A percentile compares a stretch with the other conserved stretches of the same genome.
phyloP scores from a whole-genome alignment of 2,329 filamentous ascomycete species.

The Aspergillus viridinutans region DNA sequence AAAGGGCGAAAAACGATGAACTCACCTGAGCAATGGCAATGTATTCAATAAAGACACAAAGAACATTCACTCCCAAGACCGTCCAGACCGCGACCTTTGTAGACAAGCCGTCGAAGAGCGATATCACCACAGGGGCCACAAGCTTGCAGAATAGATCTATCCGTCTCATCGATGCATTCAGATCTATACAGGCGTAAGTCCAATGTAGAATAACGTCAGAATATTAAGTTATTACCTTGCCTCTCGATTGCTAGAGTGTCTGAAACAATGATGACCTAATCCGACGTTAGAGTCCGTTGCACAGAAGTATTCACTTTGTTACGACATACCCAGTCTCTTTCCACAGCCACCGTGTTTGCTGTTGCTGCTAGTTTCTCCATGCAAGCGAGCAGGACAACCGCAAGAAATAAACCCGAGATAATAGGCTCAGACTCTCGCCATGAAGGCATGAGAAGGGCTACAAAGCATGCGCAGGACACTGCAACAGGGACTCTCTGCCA shows the following conservation, averaged over 20 bases:
- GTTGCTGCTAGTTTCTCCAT: slow-evolving; percentile 64
- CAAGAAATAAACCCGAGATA: slow-evolving; percentile 24
- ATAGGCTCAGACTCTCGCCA: slow-evolving; percentile 1
- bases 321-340: slow-evolving; percentile 59
- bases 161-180: slow-evolving; percentile 54
- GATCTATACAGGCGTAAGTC: slow-evolving; percentile 19
- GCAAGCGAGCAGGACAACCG: slow-evolving; percentile 55
- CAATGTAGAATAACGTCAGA: slow-evolving; percentile 18
- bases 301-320: not conserved
- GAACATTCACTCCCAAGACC: slow-evolving; percentile 44
- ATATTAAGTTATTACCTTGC: slow-evolving; percentile 31
- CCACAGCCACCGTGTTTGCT: slow-evolving; percentile 64
- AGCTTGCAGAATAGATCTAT: slow-evolving; percentile 58
- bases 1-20: not conserved
- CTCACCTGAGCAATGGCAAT: slow-evolving; percentile 35
- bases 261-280: slow-evolving; percentile 29
- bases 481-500: slow-evolving; percentile 42
- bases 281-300: not conserved
- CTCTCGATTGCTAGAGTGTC: slow-evolving; percentile 34
- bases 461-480: slow-evolving; percentile 47
- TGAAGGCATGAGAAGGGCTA: slow-evolving; percentile 23
- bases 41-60: slow-evolving; percentile 39
- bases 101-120: slow-evolving; percentile 43
- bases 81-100: slow-evolving; percentile 44
- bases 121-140: slow-evolving; percentile 50